phyloP scores from a whole-genome alignment of 1,284 basidiomycete species.

The Xanthoconium separans region DNA sequence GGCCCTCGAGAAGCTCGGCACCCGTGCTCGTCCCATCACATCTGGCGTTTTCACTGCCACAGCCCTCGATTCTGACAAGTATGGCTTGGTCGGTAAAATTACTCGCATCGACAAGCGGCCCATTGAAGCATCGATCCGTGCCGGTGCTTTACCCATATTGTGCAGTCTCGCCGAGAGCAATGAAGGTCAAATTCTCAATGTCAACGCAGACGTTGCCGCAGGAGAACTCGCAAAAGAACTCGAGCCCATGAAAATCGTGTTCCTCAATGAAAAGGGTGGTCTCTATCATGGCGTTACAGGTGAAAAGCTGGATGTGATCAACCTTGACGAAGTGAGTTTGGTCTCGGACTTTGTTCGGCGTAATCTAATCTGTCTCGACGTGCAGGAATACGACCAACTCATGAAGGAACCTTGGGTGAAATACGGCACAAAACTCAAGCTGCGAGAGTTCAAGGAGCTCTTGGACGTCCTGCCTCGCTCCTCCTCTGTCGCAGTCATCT shows the following conservation, averaged over 20 bases:
- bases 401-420: conserved; percentile 99
- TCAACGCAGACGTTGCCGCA: conserved; percentile 96
- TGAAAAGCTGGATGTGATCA: conserved; percentile 94
- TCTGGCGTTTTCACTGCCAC: conserved; percentile 95
- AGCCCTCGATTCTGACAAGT: conserved; percentile 91
- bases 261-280: conserved; percentile 98
- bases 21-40: conserved; percentile 92
- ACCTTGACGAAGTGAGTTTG: conserved; percentile 84
- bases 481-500: conserved; percentile 98
- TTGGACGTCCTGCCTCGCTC: conserved; percentile 97
- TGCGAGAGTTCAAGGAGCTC: conserved; percentile 99
- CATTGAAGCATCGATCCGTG: conserved; percentile 90
- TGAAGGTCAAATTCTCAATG: conserved; percentile 94
- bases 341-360: neutral
- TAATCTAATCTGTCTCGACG: conserved; percentile 2
- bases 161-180: conserved; percentile 89
- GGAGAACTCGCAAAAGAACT: conserved; percentile 95
- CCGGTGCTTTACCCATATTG: conserved; percentile 91
- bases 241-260: conserved; percentile 99
- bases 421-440: conserved; percentile 98
- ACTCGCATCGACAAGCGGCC: conserved; percentile 92
- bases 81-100: conserved; percentile 93
- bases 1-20: conserved; percentile 89
- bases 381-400: conserved; percentile 89
- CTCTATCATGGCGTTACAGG: conserved; percentile 96